Evolutionary conservation across 345 rosid genomes (phyloP).

Genomic region (Brassica rapa): DNA sequence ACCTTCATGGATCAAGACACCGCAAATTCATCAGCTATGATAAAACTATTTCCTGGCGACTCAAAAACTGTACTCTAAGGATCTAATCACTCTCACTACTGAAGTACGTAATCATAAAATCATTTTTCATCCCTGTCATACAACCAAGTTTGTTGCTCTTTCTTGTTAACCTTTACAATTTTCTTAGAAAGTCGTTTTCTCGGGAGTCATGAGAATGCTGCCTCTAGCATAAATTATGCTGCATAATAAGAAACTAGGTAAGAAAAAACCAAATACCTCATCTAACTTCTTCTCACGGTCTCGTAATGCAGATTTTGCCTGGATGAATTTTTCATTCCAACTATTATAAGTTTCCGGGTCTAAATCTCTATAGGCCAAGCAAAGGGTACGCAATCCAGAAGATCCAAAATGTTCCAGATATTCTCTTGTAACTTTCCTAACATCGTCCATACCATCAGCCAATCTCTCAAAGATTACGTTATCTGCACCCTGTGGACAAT

Average conservation of each 20-base stretch:
- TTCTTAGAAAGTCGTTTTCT: not conserved
- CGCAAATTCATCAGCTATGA: not conserved
- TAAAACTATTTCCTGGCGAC: not conserved
- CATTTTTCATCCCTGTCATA: not conserved
- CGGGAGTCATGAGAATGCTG: not conserved
- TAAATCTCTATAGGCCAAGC: slow-evolving; percentile 85
- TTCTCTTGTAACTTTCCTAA: slow-evolving; percentile 71
- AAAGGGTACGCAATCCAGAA: slow-evolving; percentile 95
- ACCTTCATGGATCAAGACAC: slow-evolving; percentile 53
- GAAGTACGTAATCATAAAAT: not conserved
- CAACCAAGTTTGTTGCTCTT: not conserved
- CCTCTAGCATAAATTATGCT: not conserved
- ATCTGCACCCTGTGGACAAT: slow-evolving; percentile 87
- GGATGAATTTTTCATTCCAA: slow-evolving; percentile 97
- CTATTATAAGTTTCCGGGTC: slow-evolving; percentile 74
- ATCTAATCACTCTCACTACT: not conserved
- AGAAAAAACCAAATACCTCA: slow-evolving; percentile 50
- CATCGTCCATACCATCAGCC: slow-evolving; percentile 60
- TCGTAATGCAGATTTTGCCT: slow-evolving; percentile 90
- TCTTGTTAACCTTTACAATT: not conserved
- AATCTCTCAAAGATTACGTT: slow-evolving; percentile 87
- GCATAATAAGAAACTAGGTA: not conserved
- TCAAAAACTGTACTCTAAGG: not conserved
- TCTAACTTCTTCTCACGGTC: slow-evolving; percentile 96
- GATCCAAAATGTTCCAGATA: slow-evolving; percentile 93